These are phyloP conservation scores for Pichia insulana DNA, from an alignment of 805 yeast species.

Conservation along the genomic window DNA sequence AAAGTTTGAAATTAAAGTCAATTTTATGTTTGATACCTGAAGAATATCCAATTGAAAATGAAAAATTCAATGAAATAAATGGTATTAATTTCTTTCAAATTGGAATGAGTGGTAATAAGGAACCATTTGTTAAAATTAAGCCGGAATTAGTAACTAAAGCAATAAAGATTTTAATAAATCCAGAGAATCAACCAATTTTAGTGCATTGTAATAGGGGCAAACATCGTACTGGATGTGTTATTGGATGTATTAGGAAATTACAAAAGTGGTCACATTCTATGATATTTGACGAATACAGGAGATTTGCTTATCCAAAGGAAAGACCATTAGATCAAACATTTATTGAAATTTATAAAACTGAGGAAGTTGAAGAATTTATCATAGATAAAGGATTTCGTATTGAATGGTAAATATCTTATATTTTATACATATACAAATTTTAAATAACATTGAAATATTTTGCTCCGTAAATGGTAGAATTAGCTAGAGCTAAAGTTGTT, in stretches of 20 bases:
- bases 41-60: conserved; percentile 75
- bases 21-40: conserved; percentile 85
- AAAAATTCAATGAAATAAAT: conserved; percentile 50
- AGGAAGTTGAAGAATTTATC: conserved; percentile 50
- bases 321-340: conserved; percentile 94
- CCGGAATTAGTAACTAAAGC: conserved; percentile 69
- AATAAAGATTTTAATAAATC: conserved; percentile 69
- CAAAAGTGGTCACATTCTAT: conserved; percentile 91
- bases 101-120: conserved; percentile 93
- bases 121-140: conserved; percentile 75
- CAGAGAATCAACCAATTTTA: conserved; percentile 81
- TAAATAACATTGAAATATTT: conserved; percentile 16
- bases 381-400: conserved; percentile 49
- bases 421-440: background rate
- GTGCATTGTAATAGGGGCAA: conserved; percentile 96
- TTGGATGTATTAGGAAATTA: conserved; percentile 81
- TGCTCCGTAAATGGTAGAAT: conserved; percentile 62
- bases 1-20: conserved; percentile 55
- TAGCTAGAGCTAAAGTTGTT: conserved; percentile 48
- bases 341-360: conserved; percentile 78
- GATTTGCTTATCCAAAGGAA: conserved; percentile 92
- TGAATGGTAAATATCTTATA: conserved; percentile 49
- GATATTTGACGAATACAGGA: conserved; percentile 91
- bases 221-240: conserved; percentile 93
- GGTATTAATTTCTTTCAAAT: conserved; percentile 71